phyloP scores from a whole-genome alignment of 2,329 filamentous ascomycete genomes.

The Curvularia sp. region DNA sequence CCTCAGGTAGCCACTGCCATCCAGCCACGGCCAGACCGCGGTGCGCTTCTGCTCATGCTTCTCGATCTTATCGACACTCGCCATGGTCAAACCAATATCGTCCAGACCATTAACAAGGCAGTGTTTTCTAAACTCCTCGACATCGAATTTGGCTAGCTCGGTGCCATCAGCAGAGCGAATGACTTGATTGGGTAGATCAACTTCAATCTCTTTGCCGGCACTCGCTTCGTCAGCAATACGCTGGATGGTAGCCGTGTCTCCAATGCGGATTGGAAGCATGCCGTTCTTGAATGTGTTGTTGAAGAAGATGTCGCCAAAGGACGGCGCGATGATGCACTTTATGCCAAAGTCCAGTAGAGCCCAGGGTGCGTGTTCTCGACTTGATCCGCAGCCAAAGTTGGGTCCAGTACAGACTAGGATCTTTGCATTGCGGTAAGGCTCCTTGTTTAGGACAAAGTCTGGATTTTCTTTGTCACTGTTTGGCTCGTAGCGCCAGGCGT shows the following conservation, averaged over 20 bases:
- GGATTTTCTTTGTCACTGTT: slow-evolving; percentile 75
- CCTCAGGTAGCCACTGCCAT: slow-evolving; percentile 81
- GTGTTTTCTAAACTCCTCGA: slow-evolving; percentile 93
- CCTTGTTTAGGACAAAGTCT: slow-evolving; percentile 88
- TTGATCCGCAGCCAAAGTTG: slow-evolving; percentile 95
- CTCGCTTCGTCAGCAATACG: slow-evolving; percentile 78
- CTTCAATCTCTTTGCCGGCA: slow-evolving; percentile 82
- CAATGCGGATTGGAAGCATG: slow-evolving; percentile 87
- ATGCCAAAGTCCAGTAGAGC: slow-evolving; percentile 96
- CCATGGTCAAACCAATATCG: slow-evolving; percentile 93
- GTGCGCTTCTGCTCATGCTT: slow-evolving; percentile 82
- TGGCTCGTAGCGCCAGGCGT: slow-evolving; percentile 74
- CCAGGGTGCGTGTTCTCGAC: slow-evolving; percentile 96
- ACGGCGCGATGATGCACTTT: slow-evolving; percentile 88
- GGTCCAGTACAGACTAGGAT: slow-evolving; percentile 89
- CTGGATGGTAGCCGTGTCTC: slow-evolving; percentile 70
- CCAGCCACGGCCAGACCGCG: slow-evolving; percentile 84
- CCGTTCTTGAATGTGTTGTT: slow-evolving; percentile 99
- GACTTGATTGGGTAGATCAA: slow-evolving; percentile 84
- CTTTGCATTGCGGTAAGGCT: slow-evolving; percentile 82
- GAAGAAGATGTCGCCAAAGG: slow-evolving; percentile 93
- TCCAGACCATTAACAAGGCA: slow-evolving; percentile 93
- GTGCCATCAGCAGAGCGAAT: slow-evolving; percentile 79
- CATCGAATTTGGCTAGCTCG: slow-evolving; percentile 79
- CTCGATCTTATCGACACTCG: slow-evolving; percentile 86